Conservation (phyloP, 345 rosid species). For the Rhizophora mangle region DNA sequence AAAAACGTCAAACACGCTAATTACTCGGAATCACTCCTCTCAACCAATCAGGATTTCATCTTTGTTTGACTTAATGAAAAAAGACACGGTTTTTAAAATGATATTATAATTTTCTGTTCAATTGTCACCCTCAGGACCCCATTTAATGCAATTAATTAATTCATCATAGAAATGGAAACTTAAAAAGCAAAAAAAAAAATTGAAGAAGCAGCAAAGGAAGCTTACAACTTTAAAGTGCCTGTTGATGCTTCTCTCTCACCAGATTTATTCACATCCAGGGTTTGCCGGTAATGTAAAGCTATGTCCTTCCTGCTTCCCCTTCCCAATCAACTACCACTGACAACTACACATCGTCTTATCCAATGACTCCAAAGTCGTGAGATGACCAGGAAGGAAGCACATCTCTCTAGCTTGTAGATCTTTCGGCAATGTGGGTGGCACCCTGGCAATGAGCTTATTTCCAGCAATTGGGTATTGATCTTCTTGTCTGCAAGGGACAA, state of each 20-base stretch:
- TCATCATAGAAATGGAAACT: not conserved
- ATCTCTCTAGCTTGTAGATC: constrained; percentile 20
- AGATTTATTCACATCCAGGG: constrained; percentile 5
- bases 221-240: constrained; percentile 23
- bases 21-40: not conserved
- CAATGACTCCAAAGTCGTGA: not conserved
- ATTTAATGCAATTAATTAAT: not conserved
- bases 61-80: constrained; percentile 10
- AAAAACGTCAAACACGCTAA: constrained; percentile 23
- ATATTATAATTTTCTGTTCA: constrained; percentile 28
- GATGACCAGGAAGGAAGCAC: constrained; percentile 33
- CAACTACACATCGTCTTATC: constrained; percentile 40
- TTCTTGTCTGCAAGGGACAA: constrained; percentile 4
- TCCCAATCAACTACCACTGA: constrained; percentile 49
- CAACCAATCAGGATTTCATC: not conserved
- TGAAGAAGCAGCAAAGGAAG: constrained; percentile 38
- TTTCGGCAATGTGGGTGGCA: constrained; percentile 29
- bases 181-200: not conserved
- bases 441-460: constrained; percentile 12
- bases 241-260: constrained; percentile 26
- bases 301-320: constrained; percentile 29
- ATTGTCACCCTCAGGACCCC: constrained; percentile 32
- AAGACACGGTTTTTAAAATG: not conserved
- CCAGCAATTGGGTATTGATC: constrained; percentile 6
- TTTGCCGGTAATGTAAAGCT: constrained; percentile 27